Conservation (phyloP, 345 rosid genomes). For the Corymbia maculata region DNA sequence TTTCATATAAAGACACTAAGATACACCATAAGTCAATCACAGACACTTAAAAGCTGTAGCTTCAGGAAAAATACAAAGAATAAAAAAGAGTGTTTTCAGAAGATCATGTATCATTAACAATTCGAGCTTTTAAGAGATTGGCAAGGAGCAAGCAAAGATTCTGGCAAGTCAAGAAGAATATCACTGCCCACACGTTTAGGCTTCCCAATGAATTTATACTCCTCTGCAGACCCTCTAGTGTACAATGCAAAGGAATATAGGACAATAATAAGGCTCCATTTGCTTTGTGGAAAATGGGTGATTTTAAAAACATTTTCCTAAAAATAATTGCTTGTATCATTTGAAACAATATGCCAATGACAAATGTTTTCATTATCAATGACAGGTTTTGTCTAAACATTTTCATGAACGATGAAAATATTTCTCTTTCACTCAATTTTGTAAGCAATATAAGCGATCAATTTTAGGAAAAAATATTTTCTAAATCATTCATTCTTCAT, state of each 20-base stretch:
- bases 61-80: neutral
- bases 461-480: neutral
- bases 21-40: neutral
- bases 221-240: neutral
- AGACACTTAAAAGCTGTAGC: neutral
- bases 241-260: neutral
- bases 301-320: neutral
- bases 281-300: neutral
- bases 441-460: neutral
- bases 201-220: neutral
- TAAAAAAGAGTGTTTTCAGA: neutral
- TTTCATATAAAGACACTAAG: neutral
- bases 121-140: neutral
- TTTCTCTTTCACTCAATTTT: neutral
- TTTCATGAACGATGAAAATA: neutral
- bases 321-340: neutral
- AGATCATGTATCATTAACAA: neutral
- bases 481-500: neutral
- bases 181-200: neutral
- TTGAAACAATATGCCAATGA: neutral
- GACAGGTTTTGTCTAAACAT: neutral
- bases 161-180: neutral
- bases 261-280: neutral
- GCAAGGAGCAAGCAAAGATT: neutral
- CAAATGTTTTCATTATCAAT: neutral